phyloP scores from a whole-genome alignment of 805 yeast genomes.

The Kuraishia ogatae region DNA sequence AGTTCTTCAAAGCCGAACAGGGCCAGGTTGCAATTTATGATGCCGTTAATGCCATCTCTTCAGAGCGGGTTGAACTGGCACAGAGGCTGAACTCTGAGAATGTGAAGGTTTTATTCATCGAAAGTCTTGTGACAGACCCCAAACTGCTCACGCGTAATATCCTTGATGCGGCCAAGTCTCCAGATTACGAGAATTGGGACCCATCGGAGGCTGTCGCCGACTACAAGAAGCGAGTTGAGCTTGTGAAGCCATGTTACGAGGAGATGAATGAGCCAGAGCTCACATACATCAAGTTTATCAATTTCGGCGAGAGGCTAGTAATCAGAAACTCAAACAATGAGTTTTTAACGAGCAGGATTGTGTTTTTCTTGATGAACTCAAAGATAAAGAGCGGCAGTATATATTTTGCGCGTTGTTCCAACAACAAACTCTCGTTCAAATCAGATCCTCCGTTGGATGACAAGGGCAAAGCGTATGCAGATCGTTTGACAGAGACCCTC shows the following conservation, averaged over 20 bases:
- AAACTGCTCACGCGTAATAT: conserved; percentile 66
- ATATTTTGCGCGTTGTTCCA: conserved; percentile 82
- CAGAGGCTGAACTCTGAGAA: conserved; percentile 44
- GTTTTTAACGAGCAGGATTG: conserved; percentile 82
- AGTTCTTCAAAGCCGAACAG: conserved; percentile 62
- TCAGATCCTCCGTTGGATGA: conserved; percentile 77
- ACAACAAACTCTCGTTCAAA: conserved; percentile 47
- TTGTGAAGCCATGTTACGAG: conserved; percentile 63
- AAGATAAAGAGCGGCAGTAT: conserved; percentile 82
- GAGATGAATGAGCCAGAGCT: conserved; percentile 54
- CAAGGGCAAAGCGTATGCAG: conserved; percentile 64
- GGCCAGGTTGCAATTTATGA: conserved; percentile 97
- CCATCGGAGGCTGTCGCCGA: conserved; percentile 67
- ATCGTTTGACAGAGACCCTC: conserved; percentile 52
- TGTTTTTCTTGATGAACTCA: conserved; percentile 86
- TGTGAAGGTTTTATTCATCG: conserved; percentile 81
- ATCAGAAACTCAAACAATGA: conserved; percentile 80
- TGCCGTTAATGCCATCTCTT: conserved; percentile 79
- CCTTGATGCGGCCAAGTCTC: conserved; percentile 76
- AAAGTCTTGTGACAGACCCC: conserved; percentile 72
- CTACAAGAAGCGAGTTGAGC: conserved; percentile 62
- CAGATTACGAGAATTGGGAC: conserved; percentile 78
- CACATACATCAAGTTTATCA: conserved; percentile 76
- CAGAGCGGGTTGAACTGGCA: conserved; percentile 53
- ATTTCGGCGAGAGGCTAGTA: conserved; percentile 80